Percentiles rank a stretch among this genome's conserved stretches.
phyloP scores from a whole-genome alignment of 139 green algal species.

The Closterium sp. region DNA sequence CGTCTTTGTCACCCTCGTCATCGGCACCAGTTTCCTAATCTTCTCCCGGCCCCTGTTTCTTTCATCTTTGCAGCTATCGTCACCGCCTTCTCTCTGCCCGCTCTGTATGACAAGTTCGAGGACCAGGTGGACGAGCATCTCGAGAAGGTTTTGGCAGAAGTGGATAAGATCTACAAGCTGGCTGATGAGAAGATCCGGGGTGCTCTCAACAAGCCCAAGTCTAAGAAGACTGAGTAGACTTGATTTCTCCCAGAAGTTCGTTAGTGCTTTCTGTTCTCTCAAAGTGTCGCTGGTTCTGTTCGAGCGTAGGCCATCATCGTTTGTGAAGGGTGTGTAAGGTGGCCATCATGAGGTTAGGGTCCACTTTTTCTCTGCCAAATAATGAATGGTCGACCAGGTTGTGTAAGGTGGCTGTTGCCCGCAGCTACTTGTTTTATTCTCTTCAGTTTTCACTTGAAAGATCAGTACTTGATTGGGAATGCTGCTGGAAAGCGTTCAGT shows the following conservation, averaged over 20 bases:
- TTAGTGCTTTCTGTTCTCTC: neutral
- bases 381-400: neutral
- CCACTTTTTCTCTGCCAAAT: neutral
- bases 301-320: neutral
- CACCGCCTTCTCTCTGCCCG: neutral
- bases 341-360: too few relatives aligned
- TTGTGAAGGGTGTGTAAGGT: too few relatives aligned
- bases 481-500: too few relatives aligned
- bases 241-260: neutral
- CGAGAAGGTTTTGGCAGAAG: neutral
- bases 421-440: neutral
- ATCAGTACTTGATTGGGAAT: too few relatives aligned
- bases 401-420: neutral
- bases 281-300: neutral
- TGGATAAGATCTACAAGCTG: neutral
- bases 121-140: neutral
- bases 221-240: neutral
- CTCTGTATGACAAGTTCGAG: neutral
- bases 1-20: neutral
- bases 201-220: neutral
- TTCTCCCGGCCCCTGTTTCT: neutral
- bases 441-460: too few relatives aligned
- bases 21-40: neutral
- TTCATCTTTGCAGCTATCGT: neutral
- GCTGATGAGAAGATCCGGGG: neutral